These are phyloP conservation scores for Mycena epipterygia DNA, from an alignment of 768 basidiomycete species.

Conservation along the genomic window DNA sequence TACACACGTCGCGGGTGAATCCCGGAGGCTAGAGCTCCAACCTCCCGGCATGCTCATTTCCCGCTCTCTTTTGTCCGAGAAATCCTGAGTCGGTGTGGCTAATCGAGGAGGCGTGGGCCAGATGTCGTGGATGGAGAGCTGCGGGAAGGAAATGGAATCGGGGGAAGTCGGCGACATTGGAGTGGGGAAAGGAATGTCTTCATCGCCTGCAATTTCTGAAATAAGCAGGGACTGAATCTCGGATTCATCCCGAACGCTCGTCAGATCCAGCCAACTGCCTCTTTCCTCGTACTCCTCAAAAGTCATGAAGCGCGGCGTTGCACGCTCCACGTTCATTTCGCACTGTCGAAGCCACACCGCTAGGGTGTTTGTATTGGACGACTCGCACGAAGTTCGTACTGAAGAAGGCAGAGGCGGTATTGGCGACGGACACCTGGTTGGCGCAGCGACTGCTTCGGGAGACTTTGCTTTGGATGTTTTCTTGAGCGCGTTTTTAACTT, in stretches of 20 bases:
- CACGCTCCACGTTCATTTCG: constrained; percentile 41
- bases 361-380: constrained; percentile 57
- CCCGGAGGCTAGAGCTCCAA: constrained; percentile 47
- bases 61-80: constrained; percentile 31
- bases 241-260: constrained; percentile 27
- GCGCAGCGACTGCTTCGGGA: constrained; percentile 40
- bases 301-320: constrained; percentile 50
- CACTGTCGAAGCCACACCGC: constrained; percentile 51
- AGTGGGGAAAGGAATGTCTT: constrained; percentile 39
- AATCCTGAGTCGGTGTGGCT: constrained; percentile 3
- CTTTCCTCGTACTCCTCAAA: constrained; percentile 62
- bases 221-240: constrained; percentile 22
- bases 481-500: constrained; percentile 40
- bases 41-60: constrained; percentile 58
- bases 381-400: constrained; percentile 34
- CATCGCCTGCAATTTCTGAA: constrained; percentile 25
- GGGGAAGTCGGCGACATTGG: constrained; percentile 28
- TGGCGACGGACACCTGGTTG: constrained; percentile 38
- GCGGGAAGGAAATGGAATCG: constrained; percentile 34
- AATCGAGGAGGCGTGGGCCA: constrained; percentile 32
- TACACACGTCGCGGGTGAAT: constrained; percentile 10
- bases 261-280: constrained; percentile 61
- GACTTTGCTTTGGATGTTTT: constrained; percentile 41
- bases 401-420: constrained; percentile 35
- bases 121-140: constrained; percentile 33